Evolutionary conservation across 768 basidiomycete species (phyloP), one percentile per base, ranked within the genome.

Genomic region (Mycena kentingensis): DNA sequence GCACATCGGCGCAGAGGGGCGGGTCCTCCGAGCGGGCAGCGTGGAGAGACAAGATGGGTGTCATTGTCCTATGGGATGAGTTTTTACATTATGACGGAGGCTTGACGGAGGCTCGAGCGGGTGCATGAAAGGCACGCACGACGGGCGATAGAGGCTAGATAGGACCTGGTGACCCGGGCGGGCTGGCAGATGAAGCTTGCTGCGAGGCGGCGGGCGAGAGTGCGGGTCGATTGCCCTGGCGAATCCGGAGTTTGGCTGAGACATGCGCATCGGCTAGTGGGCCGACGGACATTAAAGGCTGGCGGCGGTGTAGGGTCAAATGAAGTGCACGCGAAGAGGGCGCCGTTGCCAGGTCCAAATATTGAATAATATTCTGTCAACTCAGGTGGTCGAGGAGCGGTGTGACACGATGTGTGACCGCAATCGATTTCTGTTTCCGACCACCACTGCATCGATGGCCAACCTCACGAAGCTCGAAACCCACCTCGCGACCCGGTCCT

Each of bases 401-500:
- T 21, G 25, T 12, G 25, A 19, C 22, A 31, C 25, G 46, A 48
- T 13, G 36, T 42, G 49, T 42, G 44, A 39, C 3, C 21, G 5
- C 18, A 50, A 49, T 46, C 39, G 3, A 32, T 52, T 31, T 52
- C 45, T 42, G 32, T 52, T 52, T 52, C 61, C 56, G 56, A 52
- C 53, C 54, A 71, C 63, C 64, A 91, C 89, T 21, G n/a, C 21
- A 51, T 48, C 57, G 88, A 80, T 88, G 63, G 76, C 73, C 60
- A 75, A 90, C 70, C 77, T 90, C 60, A 58, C 67, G 25, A 83
- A 87, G 60, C 87, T 98, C 66, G 90, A 98, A 68, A 69, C 85
- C 52, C 91, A 95, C 80, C 90, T 99, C 64, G 69, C 85, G 51
- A 82, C 87, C 65, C 80, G 90, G 69, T 92, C 92, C 54, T 96